phyloP scores from a whole-genome alignment of 225 moss, liverwort and hornwort species.

The Bryum argenteum region DNA sequence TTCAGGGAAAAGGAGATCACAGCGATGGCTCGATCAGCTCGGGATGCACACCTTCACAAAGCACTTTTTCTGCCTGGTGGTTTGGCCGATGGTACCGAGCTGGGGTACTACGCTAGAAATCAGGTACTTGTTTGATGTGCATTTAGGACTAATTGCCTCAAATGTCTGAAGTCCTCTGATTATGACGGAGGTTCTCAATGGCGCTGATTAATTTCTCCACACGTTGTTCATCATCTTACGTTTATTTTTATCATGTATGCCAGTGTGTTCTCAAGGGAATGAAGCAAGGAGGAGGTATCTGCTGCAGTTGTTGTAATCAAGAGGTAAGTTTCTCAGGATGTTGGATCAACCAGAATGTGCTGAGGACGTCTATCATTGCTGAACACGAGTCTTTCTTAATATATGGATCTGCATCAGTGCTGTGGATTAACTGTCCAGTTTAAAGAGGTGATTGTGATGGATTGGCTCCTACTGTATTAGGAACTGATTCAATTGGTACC shows the following conservation, averaged over 20 bases:
- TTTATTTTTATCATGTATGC: slow-evolving; percentile 25
- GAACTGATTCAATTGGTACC: slow-evolving; percentile 16
- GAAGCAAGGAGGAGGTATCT: slow-evolving; percentile 59
- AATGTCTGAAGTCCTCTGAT: slow-evolving; percentile 16
- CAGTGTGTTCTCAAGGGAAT: slow-evolving; percentile 59
- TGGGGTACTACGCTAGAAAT: slow-evolving; percentile 54
- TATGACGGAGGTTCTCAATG: not conserved
- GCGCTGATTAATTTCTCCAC: not conserved
- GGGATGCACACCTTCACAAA: slow-evolving; percentile 58
- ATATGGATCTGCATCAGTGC: not conserved
- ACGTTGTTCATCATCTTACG: slow-evolving; percentile 19
- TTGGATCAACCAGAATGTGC: slow-evolving; percentile 2
- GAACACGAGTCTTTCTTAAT: not conserved
- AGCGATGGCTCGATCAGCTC: slow-evolving; percentile 40
- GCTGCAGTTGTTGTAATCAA: slow-evolving; percentile 62
- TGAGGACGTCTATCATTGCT: not conserved
- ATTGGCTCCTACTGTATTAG: not conserved
- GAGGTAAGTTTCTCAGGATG: slow-evolving; percentile 41
- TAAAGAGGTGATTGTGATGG: not conserved
- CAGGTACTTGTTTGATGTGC: slow-evolving; percentile 37
- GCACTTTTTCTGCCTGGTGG: slow-evolving; percentile 58
- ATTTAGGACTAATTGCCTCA: not conserved
- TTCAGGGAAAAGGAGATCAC: slow-evolving; percentile 47
- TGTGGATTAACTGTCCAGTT: not conserved
- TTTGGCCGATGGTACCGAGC: slow-evolving; percentile 57